Evolutionary conservation across 164 flowering plant genomes (phyloP).

Genomic region (Umbilicus rupestris): DNA sequence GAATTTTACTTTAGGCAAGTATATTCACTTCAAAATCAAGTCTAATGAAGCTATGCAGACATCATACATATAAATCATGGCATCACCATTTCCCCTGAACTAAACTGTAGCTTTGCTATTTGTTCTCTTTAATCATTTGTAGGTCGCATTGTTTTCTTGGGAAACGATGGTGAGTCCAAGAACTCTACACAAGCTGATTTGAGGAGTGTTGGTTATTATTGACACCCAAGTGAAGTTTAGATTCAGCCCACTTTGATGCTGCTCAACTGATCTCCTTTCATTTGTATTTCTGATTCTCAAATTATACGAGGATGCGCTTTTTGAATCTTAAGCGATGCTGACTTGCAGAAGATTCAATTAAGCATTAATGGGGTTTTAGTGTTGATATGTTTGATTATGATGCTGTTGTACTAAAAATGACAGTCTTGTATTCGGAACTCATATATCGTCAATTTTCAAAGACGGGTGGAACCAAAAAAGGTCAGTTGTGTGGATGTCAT

Average conservation of each 20-base stretch:
- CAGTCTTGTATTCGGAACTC: too few species aligned
- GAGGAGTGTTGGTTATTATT: conserved; percentile 53
- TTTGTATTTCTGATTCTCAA: neutral
- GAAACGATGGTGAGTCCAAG: conserved; percentile 26
- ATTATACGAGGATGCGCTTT: neutral
- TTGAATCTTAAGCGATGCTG: too few species aligned
- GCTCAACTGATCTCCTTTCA: neutral
- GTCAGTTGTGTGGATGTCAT: neutral
- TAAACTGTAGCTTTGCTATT: neutral
- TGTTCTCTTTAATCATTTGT: conserved; percentile 2
- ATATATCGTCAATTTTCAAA: neutral
- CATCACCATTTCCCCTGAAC: neutral
- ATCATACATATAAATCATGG: neutral
- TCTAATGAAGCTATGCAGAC: neutral
- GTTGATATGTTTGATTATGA: too few species aligned
- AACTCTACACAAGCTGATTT: conserved; percentile 24
- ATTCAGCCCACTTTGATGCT: neutral
- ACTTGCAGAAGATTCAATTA: neutral
- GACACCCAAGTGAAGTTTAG: conserved; percentile 10
- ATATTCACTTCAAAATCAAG: neutral
- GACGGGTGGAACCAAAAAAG: too few species aligned
- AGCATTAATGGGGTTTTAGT: neutral
- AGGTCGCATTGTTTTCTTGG: conserved; percentile 68
- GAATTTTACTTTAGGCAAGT: too few species aligned
- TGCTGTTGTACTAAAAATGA: too few species aligned